These are phyloP conservation scores for Aristolochia fimbriata DNA, from an alignment of 164 flowering plant genomes.

Conservation along the genomic window DNA sequence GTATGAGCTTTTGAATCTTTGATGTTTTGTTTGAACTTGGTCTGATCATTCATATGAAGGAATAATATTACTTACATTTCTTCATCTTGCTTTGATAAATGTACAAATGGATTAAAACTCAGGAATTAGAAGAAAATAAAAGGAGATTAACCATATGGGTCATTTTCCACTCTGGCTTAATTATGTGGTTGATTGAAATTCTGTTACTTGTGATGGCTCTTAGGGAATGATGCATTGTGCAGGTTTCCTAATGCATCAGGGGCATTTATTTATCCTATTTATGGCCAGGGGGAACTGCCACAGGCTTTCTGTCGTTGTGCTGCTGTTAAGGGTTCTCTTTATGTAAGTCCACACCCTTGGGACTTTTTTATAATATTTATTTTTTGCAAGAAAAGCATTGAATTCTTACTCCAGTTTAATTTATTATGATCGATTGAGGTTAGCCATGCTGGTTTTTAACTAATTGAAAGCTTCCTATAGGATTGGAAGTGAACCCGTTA, in stretches of 20 bases:
- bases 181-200: neutral
- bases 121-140: no score
- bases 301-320: constrained; percentile 96
- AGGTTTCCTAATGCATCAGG: constrained; percentile 77
- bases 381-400: neutral
- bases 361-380: no score
- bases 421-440: neutral
- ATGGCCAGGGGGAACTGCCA: constrained; percentile 94
- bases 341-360: constrained; percentile 35
- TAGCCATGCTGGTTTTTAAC: neutral
- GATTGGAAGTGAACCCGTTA: neutral
- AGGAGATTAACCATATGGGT: no score
- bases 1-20: no score
- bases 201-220: neutral
- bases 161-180: neutral
- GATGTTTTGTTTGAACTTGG: no score
- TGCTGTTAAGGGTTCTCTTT: constrained; percentile 87
- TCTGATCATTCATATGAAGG: no score
- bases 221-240: constrained; percentile 1
- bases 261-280: constrained; percentile 77
- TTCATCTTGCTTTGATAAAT: no score
- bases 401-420: neutral
- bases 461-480: neutral
- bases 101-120: no score
- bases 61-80: no score